Evolutionary conservation across 2,329 filamentous ascomycete genomes (phyloP).

Genomic region (Phaeosphaeria sp.): DNA sequence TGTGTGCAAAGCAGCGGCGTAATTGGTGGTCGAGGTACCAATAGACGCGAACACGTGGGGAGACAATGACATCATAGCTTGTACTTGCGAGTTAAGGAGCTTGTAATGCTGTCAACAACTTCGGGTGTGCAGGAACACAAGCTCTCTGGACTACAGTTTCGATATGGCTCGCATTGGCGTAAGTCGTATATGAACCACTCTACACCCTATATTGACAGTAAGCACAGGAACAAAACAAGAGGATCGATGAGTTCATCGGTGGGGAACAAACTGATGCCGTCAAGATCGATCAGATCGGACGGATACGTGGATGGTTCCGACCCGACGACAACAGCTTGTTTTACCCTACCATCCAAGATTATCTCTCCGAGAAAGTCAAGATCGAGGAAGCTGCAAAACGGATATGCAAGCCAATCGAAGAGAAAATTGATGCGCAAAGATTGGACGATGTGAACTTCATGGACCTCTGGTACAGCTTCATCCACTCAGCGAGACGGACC

Average conservation of each 20-base stretch:
- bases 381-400: conserved; percentile 20
- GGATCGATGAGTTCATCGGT: conserved; percentile 25
- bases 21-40: background rate
- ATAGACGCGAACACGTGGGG: conserved; percentile 1
- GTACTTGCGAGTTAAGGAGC: no score
- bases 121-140: background rate
- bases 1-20: no score
- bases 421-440: conserved; percentile 23
- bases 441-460: conserved; percentile 27
- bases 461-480: conserved; percentile 40
- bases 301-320: conserved; percentile 38
- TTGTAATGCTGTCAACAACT: background rate
- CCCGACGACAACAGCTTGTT: conserved; percentile 28
- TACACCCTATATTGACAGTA: conserved; percentile 3
- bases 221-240: conserved; percentile 22
- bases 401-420: conserved; percentile 34
- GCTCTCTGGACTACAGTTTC: background rate
- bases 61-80: conserved; percentile 2
- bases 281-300: conserved; percentile 40
- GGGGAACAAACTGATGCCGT: conserved; percentile 16
- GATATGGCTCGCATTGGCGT: conserved; percentile 3
- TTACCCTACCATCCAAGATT: conserved; percentile 34
- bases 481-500: conserved; percentile 38
- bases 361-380: conserved; percentile 21
- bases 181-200: background rate